Base-by-base conservation (phyloP, 164 flowering plant species). In the Stephania japonica region DNA sequence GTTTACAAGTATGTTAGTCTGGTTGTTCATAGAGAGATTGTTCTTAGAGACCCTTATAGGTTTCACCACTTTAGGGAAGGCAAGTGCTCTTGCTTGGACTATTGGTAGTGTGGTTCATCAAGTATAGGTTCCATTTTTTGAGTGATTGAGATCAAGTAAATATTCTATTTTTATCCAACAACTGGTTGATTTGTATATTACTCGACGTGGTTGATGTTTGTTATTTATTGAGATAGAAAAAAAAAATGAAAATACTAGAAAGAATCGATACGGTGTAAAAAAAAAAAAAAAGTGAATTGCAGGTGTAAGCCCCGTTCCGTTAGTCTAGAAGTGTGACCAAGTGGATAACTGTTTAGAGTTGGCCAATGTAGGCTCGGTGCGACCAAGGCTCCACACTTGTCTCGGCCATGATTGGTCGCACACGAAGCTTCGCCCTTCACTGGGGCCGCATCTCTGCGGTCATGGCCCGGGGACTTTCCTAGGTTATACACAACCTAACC, bases 41-140 rank as follows among this genome's bases (percentile, higher is more conserved):
- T 87, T 18, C 73, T 91, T 77, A 86, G 97, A 70, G 97, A 93
- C 80, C 87, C 93, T 65, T 90, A 89, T 68, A 75, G 97, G 65
- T 93, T 91, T 81, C 97, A 91, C 75, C 93, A 87, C 80, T 93
- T 93, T 73, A 77, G 71, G n/a, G 73, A 73, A n/a, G 98, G 98
- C 5, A 73, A 77, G 59, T 93, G 98, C 78, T 91, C 97, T 32
- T 93, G 97, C 80, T 77, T 77, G 59, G 98, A 93, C 72, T 93
- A 85, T 71, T 93, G 98, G 97, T 90, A 86, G 79, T 47, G 61
- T 47, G 61, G 18, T 47, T 59, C 13, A 6, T 41, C 42, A 8
- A 19, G 7, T n/a, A 2, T 8, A 12, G 3, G 14, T 27, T 1
- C 19, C 14, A 41, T 14, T 7, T 11, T 47, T 32, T 32, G 38